Percentiles rank a stretch among this genome's conserved stretches.
These are phyloP conservation scores for Cutaneotrichosporon mucoides DNA, from an alignment of 1,284 basidiomycete genomes.

Conservation along the genomic window DNA sequence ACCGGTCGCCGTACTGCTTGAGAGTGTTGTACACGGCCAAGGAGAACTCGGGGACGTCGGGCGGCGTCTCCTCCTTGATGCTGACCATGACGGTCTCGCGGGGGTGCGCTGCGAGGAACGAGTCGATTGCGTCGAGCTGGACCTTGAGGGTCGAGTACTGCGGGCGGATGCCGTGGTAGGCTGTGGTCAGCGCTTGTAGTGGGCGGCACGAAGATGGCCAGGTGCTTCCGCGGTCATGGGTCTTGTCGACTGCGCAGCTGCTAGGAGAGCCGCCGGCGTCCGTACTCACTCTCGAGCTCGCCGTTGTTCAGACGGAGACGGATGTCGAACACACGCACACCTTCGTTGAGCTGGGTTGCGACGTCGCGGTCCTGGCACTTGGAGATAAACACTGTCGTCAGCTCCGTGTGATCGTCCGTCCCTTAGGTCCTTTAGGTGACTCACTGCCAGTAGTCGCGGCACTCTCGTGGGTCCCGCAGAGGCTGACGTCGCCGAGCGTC, in stretches of 20 bases:
- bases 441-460: slow-evolving; percentile 36
- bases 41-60: slow-evolving; percentile 55
- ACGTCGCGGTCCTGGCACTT: slow-evolving; percentile 46
- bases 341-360: slow-evolving; percentile 42
- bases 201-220: neutral
- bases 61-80: slow-evolving; percentile 71
- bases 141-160: slow-evolving; percentile 61
- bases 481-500: slow-evolving; percentile 63
- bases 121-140: slow-evolving; percentile 56
- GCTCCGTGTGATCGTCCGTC: neutral
- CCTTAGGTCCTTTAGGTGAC: neutral
- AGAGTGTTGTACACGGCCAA: slow-evolving; percentile 64
- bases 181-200: slow-evolving; percentile 22
- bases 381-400: slow-evolving; percentile 34
- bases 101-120: slow-evolving; percentile 61
- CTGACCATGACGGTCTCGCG: slow-evolving; percentile 75
- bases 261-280: no score
- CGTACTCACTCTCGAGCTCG: slow-evolving; percentile 42
- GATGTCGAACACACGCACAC: slow-evolving; percentile 75
- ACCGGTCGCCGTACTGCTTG: slow-evolving; percentile 55
- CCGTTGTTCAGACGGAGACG: slow-evolving; percentile 65
- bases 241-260: no score
- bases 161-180: slow-evolving; percentile 75
- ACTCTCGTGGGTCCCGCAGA: slow-evolving; percentile 61
- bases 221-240: no score